Base-by-base conservation (phyloP, 345 rosid species). In the Brassica napus region DNA sequence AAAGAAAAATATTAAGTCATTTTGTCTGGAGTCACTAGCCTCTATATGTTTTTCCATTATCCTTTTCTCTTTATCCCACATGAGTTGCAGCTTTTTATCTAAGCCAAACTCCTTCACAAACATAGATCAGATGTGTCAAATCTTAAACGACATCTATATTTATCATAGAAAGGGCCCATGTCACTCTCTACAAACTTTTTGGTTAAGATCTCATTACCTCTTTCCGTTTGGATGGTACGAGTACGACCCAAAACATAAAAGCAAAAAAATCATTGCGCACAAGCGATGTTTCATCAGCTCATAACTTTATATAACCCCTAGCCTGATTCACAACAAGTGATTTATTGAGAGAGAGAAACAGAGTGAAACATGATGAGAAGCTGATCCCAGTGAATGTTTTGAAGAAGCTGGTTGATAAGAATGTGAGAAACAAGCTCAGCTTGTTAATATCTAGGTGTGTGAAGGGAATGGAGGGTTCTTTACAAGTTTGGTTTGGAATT, bases 181-280 rank as follows among this genome's bases (percentile, higher is more conserved):
- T 63, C 30, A 6, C n/a, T 58, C 54, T 57, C 61, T 28, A 42
- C 23, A 65, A 57, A 37, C 49, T 18, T 58, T 30, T 66, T 61
- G 47, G 47, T 64, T 52, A 85, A 61, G 10, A 37, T 63, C 62
- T 49, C n/a, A 71, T 79, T 79, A 21, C 78, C 73, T 39, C 68
- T 77, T 69, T 86, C 81, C 0, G 83, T n/a, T 74, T 0, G 89
- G 85, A 81, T 89, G 89, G 72, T 81, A 91, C 89, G 69, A 47
- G 72, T 81, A 91, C 89, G 74, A 47, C 49, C 88, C 88, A 84
- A 68, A 88, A 86, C 58, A 86, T 12, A 66, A 70, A 86, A 30
- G 80, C 78, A 3, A 88, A 57, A 26, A 68, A 84, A 76, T 86
- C 81, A 10, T 28, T 42, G 76, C 93, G 86, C 2, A 1, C 0